These are phyloP conservation scores for Ustilago tritici DNA, from an alignment of 1,284 basidiomycete genomes.

Conservation along the genomic window DNA sequence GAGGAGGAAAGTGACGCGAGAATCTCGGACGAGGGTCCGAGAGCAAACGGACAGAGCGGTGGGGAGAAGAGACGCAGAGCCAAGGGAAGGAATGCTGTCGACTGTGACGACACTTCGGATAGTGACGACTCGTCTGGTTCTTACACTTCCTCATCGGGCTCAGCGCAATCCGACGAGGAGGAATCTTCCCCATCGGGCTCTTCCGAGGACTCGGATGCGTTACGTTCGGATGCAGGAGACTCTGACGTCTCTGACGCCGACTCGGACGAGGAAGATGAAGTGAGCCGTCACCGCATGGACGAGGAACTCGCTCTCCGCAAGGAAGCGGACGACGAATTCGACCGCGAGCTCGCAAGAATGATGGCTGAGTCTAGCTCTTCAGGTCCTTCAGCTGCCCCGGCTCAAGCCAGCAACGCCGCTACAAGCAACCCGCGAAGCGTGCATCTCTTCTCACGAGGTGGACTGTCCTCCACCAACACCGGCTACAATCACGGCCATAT, in stretches of 20 bases:
- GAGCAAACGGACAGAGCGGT: slow-evolving; percentile 70
- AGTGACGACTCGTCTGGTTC: slow-evolving; percentile 20
- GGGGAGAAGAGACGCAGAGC: slow-evolving; percentile 69
- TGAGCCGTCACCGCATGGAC: slow-evolving; percentile 59
- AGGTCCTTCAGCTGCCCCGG: slow-evolving; percentile 4
- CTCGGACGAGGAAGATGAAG: slow-evolving; percentile 42
- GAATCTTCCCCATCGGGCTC: slow-evolving; percentile 17
- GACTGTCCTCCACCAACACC: slow-evolving; percentile 18
- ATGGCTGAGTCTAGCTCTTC: slow-evolving; percentile 75
- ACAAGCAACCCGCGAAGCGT: slow-evolving; percentile 1
- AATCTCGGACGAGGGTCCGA: slow-evolving; percentile 44
- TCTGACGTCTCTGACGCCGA: slow-evolving; percentile 23
- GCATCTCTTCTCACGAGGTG: slow-evolving; percentile 26
- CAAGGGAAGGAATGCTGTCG: slow-evolving; percentile 77
- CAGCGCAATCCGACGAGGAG: slow-evolving; percentile 11
- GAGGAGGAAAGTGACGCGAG: slow-evolving; percentile 36
- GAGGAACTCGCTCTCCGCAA: slow-evolving; percentile 73
- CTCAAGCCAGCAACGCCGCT: not conserved
- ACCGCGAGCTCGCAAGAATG: slow-evolving; percentile 94
- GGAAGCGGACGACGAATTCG: slow-evolving; percentile 92
- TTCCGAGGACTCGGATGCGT: slow-evolving; percentile 17
- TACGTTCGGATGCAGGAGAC: slow-evolving; percentile 15
- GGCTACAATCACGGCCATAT: slow-evolving; percentile 46
- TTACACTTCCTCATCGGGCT: slow-evolving; percentile 15
- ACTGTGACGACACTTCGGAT: slow-evolving; percentile 64